Evolutionary conservation across 2,329 filamentous ascomycete species (phyloP).

Genomic region (Penicillium nordicum): DNA sequence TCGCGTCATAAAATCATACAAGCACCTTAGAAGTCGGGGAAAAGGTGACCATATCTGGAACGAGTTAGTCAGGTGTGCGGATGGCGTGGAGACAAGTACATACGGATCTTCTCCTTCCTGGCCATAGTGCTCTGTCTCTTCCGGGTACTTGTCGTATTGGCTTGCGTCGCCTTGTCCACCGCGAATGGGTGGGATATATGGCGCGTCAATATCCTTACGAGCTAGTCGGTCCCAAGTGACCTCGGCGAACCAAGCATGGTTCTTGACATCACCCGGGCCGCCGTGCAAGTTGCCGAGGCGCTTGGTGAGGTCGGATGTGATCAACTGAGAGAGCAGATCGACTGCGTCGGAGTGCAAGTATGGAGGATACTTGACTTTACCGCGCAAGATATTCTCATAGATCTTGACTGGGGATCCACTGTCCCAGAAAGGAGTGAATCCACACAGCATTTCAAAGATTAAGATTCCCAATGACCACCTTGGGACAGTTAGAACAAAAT

Average conservation of each 20-base stretch:
- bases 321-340: slow-evolving; percentile 85
- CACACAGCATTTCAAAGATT: slow-evolving; percentile 99
- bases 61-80: neutral
- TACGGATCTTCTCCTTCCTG: slow-evolving; percentile 76
- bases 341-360: slow-evolving; percentile 95
- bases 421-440: slow-evolving; percentile 99
- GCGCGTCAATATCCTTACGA: slow-evolving; percentile 96
- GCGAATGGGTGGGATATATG: slow-evolving; percentile 93
- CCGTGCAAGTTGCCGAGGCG: slow-evolving; percentile 90
- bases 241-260: slow-evolving; percentile 92
- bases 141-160: slow-evolving; percentile 96
- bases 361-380: slow-evolving; percentile 91
- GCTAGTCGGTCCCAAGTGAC: slow-evolving; percentile 95
- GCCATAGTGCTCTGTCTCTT: slow-evolving; percentile 93
- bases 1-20: slow-evolving; percentile 34
- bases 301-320: slow-evolving; percentile 93
- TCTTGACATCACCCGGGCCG: slow-evolving; percentile 88
- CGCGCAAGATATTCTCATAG: slow-evolving; percentile 97
- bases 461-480: slow-evolving; percentile 99
- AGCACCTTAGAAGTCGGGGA: slow-evolving; percentile 65
- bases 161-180: slow-evolving; percentile 92
- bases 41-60: slow-evolving; percentile 67
- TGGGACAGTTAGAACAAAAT: slow-evolving; percentile 37
- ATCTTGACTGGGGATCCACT: slow-evolving; percentile 97
- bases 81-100: slow-evolving; percentile 44